These are phyloP conservation scores for Periconia sp. DNA, from an alignment of 2,329 filamentous ascomycete species.

Conservation along the genomic window DNA sequence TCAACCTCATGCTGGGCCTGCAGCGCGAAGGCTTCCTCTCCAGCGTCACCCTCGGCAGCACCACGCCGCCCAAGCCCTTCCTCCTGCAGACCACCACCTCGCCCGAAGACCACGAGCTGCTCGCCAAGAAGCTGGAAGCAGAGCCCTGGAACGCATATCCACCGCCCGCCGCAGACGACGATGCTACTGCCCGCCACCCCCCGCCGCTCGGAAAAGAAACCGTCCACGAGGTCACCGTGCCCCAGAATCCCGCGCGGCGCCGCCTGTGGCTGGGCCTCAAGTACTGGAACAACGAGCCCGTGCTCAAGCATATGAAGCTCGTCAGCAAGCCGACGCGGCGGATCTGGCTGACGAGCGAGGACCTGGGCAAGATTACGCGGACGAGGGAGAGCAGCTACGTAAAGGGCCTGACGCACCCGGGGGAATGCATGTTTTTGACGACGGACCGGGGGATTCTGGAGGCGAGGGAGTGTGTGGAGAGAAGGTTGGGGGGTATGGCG, in stretches of 20 bases:
- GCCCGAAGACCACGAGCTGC: conserved; percentile 32
- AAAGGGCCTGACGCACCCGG: conserved; percentile 73
- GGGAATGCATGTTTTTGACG: conserved; percentile 81
- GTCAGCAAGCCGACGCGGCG: conserved; percentile 77
- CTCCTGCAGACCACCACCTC: conserved; percentile 36
- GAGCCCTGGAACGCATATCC: conserved; percentile 51
- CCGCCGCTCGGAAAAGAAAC: conserved; percentile 24
- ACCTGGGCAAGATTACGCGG: conserved; percentile 69
- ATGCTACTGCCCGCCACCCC: conserved; percentile 8
- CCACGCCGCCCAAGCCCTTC: conserved; percentile 54
- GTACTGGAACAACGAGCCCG: conserved; percentile 84
- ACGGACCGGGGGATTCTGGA: conserved; percentile 83
- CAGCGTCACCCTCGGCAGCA: conserved; percentile 76
- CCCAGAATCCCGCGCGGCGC: conserved; percentile 71
- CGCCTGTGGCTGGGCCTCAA: conserved; percentile 89
- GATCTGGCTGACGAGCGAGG: conserved; percentile 68
- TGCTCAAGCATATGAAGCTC: conserved; percentile 69
- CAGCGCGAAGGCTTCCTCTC: conserved; percentile 84
- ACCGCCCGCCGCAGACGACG: neutral
- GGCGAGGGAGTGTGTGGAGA: conserved; percentile 79
- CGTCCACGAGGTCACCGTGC: conserved; percentile 35
- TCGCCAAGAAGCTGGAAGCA: conserved; percentile 39
- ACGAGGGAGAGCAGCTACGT: conserved; percentile 72
- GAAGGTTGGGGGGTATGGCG: conserved; percentile 79
- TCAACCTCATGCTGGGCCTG: conserved; percentile 75